Base-by-base conservation (phyloP, 2,329 filamentous ascomycete genomes). In the Fusarium multiceps region DNA sequence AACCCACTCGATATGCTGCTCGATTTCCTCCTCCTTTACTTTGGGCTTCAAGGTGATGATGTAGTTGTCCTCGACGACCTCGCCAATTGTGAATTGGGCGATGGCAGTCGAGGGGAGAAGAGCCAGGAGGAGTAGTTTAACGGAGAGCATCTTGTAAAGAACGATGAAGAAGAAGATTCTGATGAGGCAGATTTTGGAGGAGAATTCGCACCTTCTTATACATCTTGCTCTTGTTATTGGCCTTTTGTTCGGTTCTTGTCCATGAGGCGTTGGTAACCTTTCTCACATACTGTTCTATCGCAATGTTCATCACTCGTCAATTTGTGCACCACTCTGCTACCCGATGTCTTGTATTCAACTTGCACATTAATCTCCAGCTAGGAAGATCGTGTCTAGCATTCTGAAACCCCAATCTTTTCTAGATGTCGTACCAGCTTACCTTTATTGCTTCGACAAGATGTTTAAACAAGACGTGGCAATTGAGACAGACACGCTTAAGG, bases 21-120 rank as follows among this genome's bases (percentile, higher is more conserved):
- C 77, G 27, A 82, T 66, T n/a, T 77, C 72, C 2, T 73, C 65
- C 18, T 74, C 63, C 16, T 68, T 68, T 43, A 80, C 69, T 32
- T 77, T 76, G 11, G 79, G 74, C 72, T 83, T 82, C 21, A 85
- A 68, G 34, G 82, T 85, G 73, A 85, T 74, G 59, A 85, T 85
- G 73, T 84, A 85, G 68, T 80, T 82, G 67, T 77, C 78, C 49
- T 79, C 71, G 42, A 81, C 66, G 40, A 80, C 65, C 55, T 72
- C 72, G 4, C 49, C 45, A 30, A 62, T 59, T 6, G 59, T 59
- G 23, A n/a, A 40, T 9, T 12, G 30, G 21, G 59, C 65, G 9
- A 73, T 46, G 28, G 28, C 7, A n/a, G 57, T 51, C 6, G 54
- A 64, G 34, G 72, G 72, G 30, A 74, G 61, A 27, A 74, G 49